Evolutionary conservation across 2,329 filamentous ascomycete species (phyloP), one percentile per base, ranked within the genome.

Genomic region (Aspergillus chevalieri): DNA sequence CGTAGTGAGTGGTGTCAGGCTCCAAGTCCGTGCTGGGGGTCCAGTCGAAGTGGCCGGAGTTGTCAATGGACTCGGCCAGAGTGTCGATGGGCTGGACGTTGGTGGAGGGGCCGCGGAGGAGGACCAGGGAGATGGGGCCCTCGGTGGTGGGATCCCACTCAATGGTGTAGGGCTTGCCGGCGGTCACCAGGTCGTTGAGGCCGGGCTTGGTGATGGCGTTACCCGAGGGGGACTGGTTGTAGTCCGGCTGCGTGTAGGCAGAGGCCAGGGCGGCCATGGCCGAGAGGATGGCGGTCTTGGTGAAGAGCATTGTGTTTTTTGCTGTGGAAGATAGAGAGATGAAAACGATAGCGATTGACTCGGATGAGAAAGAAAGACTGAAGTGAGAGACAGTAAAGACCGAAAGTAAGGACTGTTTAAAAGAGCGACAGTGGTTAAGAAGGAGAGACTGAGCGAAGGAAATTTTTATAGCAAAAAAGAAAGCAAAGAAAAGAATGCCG

Each of bases 61-160:
- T 84, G 61, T 65, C 54, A 65, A 80, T 78, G 55, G 66, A 63
- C 65, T 81, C 75, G 52, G 73, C 76, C 54, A 82, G 73, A 51
- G 77, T 70, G 57, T 70, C 66, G 56, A 79, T 65, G 42, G 77
- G 75, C 38, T 72, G 57, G 44, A 80, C 74, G 70, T 84, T 80
- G 66, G 52, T 70, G 57, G 75, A 71, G 28, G 81, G 80, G 28
- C 82, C 82, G 62, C 77, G 77, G 58, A 83, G 77, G 56, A 85
- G 78, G 52, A 81, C 65, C 50, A 85, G 70, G n/a, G 79, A 78
- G 61, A 84, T 71, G 26, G 55, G 54, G 21, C 67, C 65, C 12
- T 54, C 46, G 48, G 61, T 65, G 54, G 65, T 66, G 48, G 72
- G 67, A 3, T 72, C 54, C 82, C 82, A 85, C 55, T 73, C 80